A percentile compares a stretch with the other conserved stretches of the same genome.
These are phyloP conservation scores for Mimosa bimucronata DNA, from an alignment of 306 rosid species.

Conservation along the genomic window DNA sequence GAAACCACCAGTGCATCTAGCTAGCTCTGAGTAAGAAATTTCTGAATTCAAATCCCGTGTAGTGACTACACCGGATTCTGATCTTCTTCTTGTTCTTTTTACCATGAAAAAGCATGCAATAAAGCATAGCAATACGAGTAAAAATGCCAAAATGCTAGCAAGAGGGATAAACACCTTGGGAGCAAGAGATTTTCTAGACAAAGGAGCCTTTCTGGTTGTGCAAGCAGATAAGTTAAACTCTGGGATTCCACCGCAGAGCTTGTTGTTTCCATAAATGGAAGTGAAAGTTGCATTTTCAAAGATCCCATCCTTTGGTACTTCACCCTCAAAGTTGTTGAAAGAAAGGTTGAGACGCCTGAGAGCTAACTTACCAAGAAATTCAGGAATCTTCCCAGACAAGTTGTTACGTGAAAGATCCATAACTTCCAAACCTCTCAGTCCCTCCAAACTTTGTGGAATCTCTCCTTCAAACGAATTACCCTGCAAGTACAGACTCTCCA, in stretches of 20 bases:
- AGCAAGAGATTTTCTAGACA: background rate
- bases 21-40: conserved; percentile 43
- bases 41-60: background rate
- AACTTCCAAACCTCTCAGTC: conserved; percentile 42
- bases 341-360: conserved; percentile 44
- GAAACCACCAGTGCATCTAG: conserved; percentile 40
- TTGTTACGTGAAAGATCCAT: conserved; percentile 43
- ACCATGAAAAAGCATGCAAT: background rate
- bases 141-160: conserved; percentile 16
- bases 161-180: conserved; percentile 34
- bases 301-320: conserved; percentile 43
- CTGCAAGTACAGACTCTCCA: conserved; percentile 41
- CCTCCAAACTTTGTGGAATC: conserved; percentile 36
- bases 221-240: conserved; percentile 42
- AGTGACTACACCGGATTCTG: background rate
- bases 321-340: conserved; percentile 44
- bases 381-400: conserved; percentile 46
- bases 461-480: conserved; percentile 46
- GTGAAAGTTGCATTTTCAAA: conserved; percentile 35
- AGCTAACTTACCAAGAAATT: conserved; percentile 32
- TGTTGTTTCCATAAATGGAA: conserved; percentile 40
- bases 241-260: conserved; percentile 47
- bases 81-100: conserved; percentile 27
- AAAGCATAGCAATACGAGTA: conserved; percentile 22
- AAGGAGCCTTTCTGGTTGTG: background rate